Conservation (phyloP, 805 yeast species). For the Tetrapisispora pingtungensis region DNA sequence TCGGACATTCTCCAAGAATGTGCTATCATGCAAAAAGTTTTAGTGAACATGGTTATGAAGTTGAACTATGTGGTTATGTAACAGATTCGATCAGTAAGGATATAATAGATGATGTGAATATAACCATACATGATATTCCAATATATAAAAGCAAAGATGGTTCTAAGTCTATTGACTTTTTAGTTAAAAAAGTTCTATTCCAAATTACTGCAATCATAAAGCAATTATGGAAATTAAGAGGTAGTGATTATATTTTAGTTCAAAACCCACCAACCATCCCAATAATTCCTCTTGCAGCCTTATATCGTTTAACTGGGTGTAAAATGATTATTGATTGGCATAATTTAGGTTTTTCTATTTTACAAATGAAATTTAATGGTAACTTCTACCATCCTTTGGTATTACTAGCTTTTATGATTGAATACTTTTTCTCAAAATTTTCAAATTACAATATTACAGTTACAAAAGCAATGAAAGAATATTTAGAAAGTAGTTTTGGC, state of each 20-base stretch:
- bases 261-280: slow-evolving; percentile 96
- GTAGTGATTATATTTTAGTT: slow-evolving; percentile 58
- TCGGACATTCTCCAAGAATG: slow-evolving; percentile 94
- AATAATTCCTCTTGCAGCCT: slow-evolving; percentile 50
- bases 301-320: slow-evolving; percentile 47
- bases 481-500: slow-evolving; percentile 46
- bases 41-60: slow-evolving; percentile 55
- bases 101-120: slow-evolving; percentile 39
- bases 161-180: slow-evolving; percentile 8
- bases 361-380: slow-evolving; percentile 52
- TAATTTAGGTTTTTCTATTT: slow-evolving; percentile 76
- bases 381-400: slow-evolving; percentile 51
- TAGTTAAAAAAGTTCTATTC: slow-evolving; percentile 40
- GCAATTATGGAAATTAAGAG: slow-evolving; percentile 45
- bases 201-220: slow-evolving; percentile 43
- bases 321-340: slow-evolving; percentile 90
- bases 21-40: slow-evolving; percentile 79
- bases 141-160: background rate
- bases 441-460: slow-evolving; percentile 76
- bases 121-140: slow-evolving; percentile 38
- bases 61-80: slow-evolving; percentile 76
- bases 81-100: slow-evolving; percentile 46
- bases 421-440: slow-evolving; percentile 46
- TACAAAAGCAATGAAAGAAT: slow-evolving; percentile 59
- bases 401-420: slow-evolving; percentile 49